A percentile compares a stretch with the other conserved stretches of the same genome.
These are phyloP conservation scores for Hyphopichia buzzinii DNA, from an alignment of 1,139 yeast species.

Conservation along the genomic window DNA sequence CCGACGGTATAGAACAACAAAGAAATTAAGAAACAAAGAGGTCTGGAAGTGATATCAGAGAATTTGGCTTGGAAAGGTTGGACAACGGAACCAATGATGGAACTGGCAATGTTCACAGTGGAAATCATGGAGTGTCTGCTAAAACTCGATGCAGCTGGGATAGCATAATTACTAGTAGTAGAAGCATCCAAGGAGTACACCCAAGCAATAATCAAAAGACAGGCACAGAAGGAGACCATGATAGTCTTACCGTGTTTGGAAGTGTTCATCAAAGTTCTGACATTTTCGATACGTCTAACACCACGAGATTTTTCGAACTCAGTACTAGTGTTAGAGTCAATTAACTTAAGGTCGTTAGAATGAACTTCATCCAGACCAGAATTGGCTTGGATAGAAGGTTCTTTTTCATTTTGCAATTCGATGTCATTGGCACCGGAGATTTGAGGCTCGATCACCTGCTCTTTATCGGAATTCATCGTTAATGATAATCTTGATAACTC, in stretches of 20 bases:
- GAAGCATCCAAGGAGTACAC: constrained; percentile 33
- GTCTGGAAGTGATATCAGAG: constrained; percentile 29
- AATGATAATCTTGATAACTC: neutral
- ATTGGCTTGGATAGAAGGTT: neutral
- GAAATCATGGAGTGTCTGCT: constrained; percentile 30
- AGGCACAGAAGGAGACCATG: constrained; percentile 8
- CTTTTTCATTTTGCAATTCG: neutral
- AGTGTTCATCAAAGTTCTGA: constrained; percentile 7
- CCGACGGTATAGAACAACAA: constrained; percentile 26
- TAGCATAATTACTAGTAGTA: constrained; percentile 28
- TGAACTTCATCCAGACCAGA: neutral
- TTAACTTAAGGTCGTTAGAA: neutral
- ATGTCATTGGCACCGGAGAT: neutral
- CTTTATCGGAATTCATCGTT: neutral
- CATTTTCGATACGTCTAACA: constrained; percentile 6
- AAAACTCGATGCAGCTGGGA: constrained; percentile 29
- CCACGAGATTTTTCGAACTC: neutral
- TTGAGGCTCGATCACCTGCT: neutral
- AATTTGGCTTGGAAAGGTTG: constrained; percentile 28
- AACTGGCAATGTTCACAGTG: constrained; percentile 27
- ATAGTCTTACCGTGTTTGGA: constrained; percentile 7
- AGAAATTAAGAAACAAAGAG: constrained; percentile 19
- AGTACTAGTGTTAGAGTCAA: neutral
- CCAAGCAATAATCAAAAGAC: constrained; percentile 32
- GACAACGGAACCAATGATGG: constrained; percentile 24